Conservation (phyloP, 1,139 yeast genomes). For the Eremothecium coryli region DNA sequence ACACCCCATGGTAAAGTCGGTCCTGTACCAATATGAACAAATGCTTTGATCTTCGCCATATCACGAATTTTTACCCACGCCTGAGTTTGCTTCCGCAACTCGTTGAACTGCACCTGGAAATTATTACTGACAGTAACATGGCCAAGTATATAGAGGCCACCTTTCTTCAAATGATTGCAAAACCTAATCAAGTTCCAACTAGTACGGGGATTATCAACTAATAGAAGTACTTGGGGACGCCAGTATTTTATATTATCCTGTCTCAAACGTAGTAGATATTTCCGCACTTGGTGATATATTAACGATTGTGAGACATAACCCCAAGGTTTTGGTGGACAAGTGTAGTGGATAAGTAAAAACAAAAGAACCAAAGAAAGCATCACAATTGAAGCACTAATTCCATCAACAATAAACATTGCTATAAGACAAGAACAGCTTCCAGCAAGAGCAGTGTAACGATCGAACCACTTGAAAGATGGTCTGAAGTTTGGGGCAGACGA, state of each 20-base stretch:
- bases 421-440: conserved; percentile 63
- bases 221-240: conserved; percentile 85
- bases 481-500: conserved; percentile 96
- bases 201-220: conserved; percentile 85
- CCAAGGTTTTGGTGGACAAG: conserved; percentile 92
- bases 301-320: conserved; percentile 94
- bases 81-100: conserved; percentile 57
- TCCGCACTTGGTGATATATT: conserved; percentile 91
- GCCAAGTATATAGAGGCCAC: conserved; percentile 85
- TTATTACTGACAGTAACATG: conserved; percentile 62
- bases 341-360: conserved; percentile 73
- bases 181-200: conserved; percentile 89
- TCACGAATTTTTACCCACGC: conserved; percentile 85
- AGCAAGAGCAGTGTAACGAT: conserved; percentile 65
- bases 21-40: conserved; percentile 85
- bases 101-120: conserved; percentile 54
- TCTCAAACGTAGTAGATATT: conserved; percentile 68
- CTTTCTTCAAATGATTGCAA: conserved; percentile 89
- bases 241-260: conserved; percentile 94
- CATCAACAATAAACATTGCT: conserved; percentile 94
- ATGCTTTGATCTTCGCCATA: conserved; percentile 70
- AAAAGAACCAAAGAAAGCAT: conserved; percentile 55
- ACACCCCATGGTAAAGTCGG: conserved; percentile 95
- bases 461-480: conserved; percentile 86
- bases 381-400: conserved; percentile 71